Base-by-base conservation (phyloP, 192 early-diverging fungal species). In the Diversispora eburnea region DNA sequence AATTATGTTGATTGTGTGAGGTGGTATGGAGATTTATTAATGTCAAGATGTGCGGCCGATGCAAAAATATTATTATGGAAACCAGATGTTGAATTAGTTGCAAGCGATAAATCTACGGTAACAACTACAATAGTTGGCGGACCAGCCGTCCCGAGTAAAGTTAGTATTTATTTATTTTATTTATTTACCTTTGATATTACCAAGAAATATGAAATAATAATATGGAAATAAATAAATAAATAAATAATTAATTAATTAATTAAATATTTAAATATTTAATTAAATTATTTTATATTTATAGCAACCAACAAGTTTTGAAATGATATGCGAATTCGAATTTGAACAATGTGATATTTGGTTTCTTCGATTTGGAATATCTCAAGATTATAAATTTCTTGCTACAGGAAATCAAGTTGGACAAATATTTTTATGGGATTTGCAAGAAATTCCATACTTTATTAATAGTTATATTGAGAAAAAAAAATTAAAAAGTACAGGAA, bases 1-100 rank as follows among this genome's bases (percentile, higher is more conserved):
- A 73, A 73, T 12, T 73, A 52, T 46, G 59, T 73, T n/a, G 71
- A 73, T 17, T 62, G 60, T 62, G 39, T 73, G 4, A 55, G 71
- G 62, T 73, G 71, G 71, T 73, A 73, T 33, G 71, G 71, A 10
- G 71, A 73, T 51, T 61, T 73, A 49, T 61, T 73, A 19, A 17
- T 73, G 0, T 73, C 59, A n/a, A 73, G 71, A 49, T 73, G 67
- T 57, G 67, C 71, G 0, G 54, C 71, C 4, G 59, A 73, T 20
- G 13, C 71, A 6, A 59, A 8, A 17, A 62, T 73, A n/a, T 46
- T 73, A 22, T 49, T 73, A 47, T 73, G 71, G 71, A 63, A 73
- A 10, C 41, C 71, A 9, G 58, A 49, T 48, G 71, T 60, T 7
- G 55, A 62, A 22, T 73, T 73, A 17, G 19, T 62, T 8, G 71